Percentiles rank a stretch among this genome's conserved stretches.
These are phyloP conservation scores for Fagopyrum homotropicum DNA, from an alignment of 148 eudicot species.

Conservation along the genomic window DNA sequence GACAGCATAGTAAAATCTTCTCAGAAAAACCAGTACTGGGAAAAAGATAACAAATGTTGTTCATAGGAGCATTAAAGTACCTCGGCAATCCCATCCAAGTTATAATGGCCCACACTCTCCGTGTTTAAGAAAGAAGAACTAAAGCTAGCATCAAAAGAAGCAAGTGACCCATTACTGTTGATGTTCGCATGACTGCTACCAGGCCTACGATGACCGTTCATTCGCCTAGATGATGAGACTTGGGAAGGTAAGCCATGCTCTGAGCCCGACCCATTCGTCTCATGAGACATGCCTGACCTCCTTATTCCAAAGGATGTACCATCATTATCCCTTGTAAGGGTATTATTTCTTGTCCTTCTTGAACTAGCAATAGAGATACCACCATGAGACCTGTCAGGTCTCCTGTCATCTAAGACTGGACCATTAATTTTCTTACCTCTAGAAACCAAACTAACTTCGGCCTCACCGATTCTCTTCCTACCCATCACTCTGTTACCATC, in stretches of 20 bases:
- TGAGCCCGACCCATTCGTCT: no score
- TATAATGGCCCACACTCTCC: conserved; percentile 5
- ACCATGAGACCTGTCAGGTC: conserved; percentile 18
- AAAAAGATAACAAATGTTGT: not conserved
- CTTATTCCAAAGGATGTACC: not conserved
- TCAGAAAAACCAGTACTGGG: not conserved
- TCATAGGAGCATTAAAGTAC: not conserved
- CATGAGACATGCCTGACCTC: not conserved
- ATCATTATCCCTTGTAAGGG: conserved; percentile 22
- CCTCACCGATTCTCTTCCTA: conserved; percentile 8
- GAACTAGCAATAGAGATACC: conserved; percentile 31
- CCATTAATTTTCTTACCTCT: conserved; percentile 6
- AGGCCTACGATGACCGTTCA: conserved; percentile 29
- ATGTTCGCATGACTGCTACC: conserved; percentile 24
- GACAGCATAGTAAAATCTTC: not conserved
- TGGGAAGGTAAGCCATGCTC: no score
- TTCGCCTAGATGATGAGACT: conserved; percentile 6
- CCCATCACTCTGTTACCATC: conserved; percentile 32
- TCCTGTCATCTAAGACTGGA: conserved; percentile 24
- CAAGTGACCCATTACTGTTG: conserved; percentile 21
- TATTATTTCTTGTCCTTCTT: conserved; percentile 30
- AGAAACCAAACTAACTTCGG: conserved; percentile 12
- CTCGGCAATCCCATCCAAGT: conserved; percentile 11
- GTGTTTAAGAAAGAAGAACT: conserved; percentile 39
- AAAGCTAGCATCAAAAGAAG: conserved; percentile 33